phyloP scores from a whole-genome alignment of 768 basidiomycete species.

The Cubamyces lactineus region DNA sequence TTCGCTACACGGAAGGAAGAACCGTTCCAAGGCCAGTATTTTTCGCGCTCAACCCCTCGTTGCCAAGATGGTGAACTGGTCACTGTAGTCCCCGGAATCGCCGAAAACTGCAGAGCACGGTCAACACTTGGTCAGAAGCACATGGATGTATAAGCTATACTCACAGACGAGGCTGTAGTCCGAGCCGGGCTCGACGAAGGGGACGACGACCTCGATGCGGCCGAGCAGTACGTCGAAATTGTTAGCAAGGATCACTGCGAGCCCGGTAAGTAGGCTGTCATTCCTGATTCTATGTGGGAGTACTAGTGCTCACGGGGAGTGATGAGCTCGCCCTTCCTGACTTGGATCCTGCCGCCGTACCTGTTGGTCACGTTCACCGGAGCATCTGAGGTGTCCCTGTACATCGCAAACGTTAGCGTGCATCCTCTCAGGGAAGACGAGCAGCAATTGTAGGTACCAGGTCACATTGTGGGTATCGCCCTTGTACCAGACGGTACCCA shows the following conservation, averaged over 20 bases:
- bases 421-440: background rate
- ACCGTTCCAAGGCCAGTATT: too few species aligned
- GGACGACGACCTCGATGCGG: conserved; percentile 39
- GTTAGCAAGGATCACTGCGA: conserved; percentile 36
- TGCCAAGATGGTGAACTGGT: conserved; percentile 39
- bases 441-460: conserved; percentile 12
- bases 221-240: conserved; percentile 41
- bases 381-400: conserved; percentile 37
- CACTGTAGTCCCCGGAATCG: conserved; percentile 49
- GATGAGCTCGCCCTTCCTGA: conserved; percentile 31
- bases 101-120: conserved; percentile 43
- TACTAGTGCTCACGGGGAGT: conserved; percentile 32
- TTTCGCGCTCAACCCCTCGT: too few species aligned
- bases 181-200: conserved; percentile 33
- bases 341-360: conserved; percentile 15
- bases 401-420: too few species aligned
- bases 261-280: background rate
- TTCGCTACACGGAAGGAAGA: too few species aligned
- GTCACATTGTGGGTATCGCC: conserved; percentile 27
- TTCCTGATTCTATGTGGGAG: too few species aligned
- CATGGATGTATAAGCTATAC: conserved; percentile 26
- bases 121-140: background rate
- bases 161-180: conserved; percentile 44
- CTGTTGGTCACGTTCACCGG: conserved; percentile 45
- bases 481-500: conserved; percentile 24